Base-by-base conservation (phyloP, 805 yeast genomes). In the Candida ulmi region DNA sequence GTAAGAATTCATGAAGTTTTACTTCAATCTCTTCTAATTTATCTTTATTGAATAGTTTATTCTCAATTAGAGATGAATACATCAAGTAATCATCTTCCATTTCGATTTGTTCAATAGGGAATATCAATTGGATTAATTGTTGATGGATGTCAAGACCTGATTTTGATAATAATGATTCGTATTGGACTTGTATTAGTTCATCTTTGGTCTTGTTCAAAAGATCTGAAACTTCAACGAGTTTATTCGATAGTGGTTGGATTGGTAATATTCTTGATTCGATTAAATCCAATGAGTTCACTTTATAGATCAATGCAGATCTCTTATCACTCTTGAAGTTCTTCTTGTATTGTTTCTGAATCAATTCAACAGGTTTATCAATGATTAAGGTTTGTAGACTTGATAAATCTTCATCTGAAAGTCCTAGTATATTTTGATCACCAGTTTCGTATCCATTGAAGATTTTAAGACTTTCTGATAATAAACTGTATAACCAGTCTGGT, bases 401-500 rank as follows among this genome's bases (percentile, higher is more conserved):
- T 38, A 69, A 60, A 15, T 62, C 61, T 0, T 60, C 62, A 1
- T 52, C 52, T 5, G 63, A 47, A 27, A 77, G 54, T 19, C 65
- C 65, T 46, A 82, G 52, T 8, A 79, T 54, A 8, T 42, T 38
- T 4, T 44, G 37, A 2, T 46, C 42, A 11, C 50, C 23, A 16
- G 8, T 31, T 3, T 9, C 8, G 23, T 31, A 19, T 8, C 48
- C 30, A 42, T 51, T 41, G 47, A 64, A 70, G 2, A 86, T 59
- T 1, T 77, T 76, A 41, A 81, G 66, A 23, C 83, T 65, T 13
- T 77, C 82, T 0, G 76, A 64, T 35, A 83, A 70, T 48, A 81
- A 78, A n/a, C 76, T 81, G 36, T 74, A 65, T 17, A 85, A 62
- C 88, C 95, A 90, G 43, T 85, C 95, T 0, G 97, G 96, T 5